Base-by-base conservation (phyloP, 1,284 basidiomycete species). In the Wolfiporia cocos region DNA sequence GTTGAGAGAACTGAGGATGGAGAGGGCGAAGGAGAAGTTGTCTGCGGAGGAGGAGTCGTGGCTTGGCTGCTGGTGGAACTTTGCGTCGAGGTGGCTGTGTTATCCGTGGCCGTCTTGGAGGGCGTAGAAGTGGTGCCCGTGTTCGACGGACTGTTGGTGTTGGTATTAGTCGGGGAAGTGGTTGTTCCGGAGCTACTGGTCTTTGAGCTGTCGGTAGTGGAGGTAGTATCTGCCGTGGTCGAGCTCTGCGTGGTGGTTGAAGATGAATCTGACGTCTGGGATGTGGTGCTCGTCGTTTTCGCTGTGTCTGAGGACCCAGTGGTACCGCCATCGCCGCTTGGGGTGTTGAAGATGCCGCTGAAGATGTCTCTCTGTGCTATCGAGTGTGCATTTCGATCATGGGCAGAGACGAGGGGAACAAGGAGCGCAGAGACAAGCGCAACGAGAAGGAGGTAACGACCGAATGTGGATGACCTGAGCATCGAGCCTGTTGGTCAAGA, bases 381-480 rank as follows among this genome's bases (percentile, higher is more conserved):
- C 30, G 42, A 23, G 24, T 31, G 42, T n/a, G 31, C 36, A 38
- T 37, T 6, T 7, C 17, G 36, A 15, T 41, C 34, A 19, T 37
- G 35, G 30, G 39, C 39, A 21, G 31, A 20, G 22, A 38, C 44
- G 22, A 46, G 34, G 18, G 35, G 39, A 20, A 37, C 34, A 17
- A 45, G 21, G 39, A 46, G 36, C 35, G 44, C 39, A 19, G 32
- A 41, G 35, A 39, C 28, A 6, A 46, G 40, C 35, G 40, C 39
- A n/a, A 37, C n/a, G 30, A 42, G 15, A 19, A 42, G 40, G 24
- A 32, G 34, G 43, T 33, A 34, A 30, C 38, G 38, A 37, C 32
- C 19, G 43, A 14, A 10, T 4, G 28, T 15, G 34, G 36, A 20
- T 32, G 39, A 42, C 44, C 40, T 46, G 22, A 39, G 39, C 44